phyloP scores from a whole-genome alignment of 2,329 filamentous ascomycete genomes.

The Ceratocystis smalleyi region DNA sequence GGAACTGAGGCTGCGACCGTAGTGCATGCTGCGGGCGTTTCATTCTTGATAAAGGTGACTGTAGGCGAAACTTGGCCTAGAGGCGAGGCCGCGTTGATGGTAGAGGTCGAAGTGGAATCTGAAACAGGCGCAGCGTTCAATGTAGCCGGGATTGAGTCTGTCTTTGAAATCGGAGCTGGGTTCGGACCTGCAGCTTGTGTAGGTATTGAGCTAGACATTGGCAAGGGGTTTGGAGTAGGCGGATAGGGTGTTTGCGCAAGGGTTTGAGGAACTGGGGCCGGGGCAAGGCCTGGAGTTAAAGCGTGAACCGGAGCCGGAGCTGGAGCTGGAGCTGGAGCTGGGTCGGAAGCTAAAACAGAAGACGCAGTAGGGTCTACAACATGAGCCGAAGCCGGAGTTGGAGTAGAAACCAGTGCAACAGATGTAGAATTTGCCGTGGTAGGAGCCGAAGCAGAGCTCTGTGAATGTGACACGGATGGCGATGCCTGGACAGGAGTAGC shows the following conservation, averaged over 20 bases:
- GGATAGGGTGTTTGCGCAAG: background rate
- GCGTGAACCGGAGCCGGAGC: background rate
- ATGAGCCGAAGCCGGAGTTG: background rate
- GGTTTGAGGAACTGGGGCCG: background rate
- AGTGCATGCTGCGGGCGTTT: constrained; percentile 6
- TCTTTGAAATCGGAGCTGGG: background rate
- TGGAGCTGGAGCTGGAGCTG: background rate
- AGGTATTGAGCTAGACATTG: background rate
- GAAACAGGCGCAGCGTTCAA: background rate
- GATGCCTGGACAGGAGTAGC: background rate
- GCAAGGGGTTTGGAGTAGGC: background rate
- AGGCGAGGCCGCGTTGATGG: background rate
- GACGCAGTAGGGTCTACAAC: background rate
- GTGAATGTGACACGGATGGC: background rate
- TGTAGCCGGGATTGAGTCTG: background rate
- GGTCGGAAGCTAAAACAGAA: background rate
- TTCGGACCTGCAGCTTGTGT: background rate
- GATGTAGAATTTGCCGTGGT: too few species aligned
- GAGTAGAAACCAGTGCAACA: background rate
- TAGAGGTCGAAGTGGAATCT: background rate
- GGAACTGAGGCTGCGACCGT: constrained; percentile 13
- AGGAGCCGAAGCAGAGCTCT: background rate
- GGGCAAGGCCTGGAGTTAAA: background rate
- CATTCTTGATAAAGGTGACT: background rate
- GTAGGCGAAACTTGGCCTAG: background rate